Evolutionary conservation across 1,284 basidiomycete genomes (phyloP).

Genomic region (Trametes versicolor): DNA sequence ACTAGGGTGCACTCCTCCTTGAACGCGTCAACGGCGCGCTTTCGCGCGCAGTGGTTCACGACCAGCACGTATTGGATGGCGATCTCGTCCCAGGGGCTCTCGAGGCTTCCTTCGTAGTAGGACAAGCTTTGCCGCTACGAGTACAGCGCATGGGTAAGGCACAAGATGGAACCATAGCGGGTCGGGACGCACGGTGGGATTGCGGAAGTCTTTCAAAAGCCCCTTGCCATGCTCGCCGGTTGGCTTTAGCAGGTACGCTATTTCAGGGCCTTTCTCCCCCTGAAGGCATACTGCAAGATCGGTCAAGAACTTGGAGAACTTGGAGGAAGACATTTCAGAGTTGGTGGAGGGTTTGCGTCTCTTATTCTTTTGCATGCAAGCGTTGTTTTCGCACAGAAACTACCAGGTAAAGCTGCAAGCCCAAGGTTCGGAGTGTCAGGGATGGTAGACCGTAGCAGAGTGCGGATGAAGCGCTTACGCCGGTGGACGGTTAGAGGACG

Average conservation of each 20-base stretch:
- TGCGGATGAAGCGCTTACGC: no score
- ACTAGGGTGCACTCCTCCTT: conserved; percentile 63
- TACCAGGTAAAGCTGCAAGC: neutral
- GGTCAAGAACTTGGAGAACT: conserved; percentile 68
- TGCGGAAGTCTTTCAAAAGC: conserved; percentile 74
- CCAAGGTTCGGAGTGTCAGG: no score
- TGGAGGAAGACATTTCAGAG: conserved; percentile 51
- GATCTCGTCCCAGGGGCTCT: conserved; percentile 84
- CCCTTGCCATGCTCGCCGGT: conserved; percentile 79
- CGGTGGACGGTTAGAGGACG: no score
- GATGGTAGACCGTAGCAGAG: no score
- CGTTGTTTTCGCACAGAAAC: no score
- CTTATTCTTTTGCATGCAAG: neutral
- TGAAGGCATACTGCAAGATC: conserved; percentile 69
- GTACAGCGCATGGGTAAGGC: neutral
- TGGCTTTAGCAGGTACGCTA: conserved; percentile 78
- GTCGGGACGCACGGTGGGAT: conserved; percentile 64
- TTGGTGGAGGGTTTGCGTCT: neutral
- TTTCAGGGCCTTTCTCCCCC: conserved; percentile 70
- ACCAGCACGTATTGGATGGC: conserved; percentile 81
- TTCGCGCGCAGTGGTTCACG: conserved; percentile 72
- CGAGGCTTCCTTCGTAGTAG: conserved; percentile 70
- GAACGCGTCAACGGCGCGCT: conserved; percentile 75
- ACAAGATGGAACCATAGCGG: neutral
- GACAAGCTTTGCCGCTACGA: conserved; percentile 58